Evolutionary conservation across 108 stramenopile genomes (phyloP).

Genomic region (Cyclotella choctawhatcheeana): DNA sequence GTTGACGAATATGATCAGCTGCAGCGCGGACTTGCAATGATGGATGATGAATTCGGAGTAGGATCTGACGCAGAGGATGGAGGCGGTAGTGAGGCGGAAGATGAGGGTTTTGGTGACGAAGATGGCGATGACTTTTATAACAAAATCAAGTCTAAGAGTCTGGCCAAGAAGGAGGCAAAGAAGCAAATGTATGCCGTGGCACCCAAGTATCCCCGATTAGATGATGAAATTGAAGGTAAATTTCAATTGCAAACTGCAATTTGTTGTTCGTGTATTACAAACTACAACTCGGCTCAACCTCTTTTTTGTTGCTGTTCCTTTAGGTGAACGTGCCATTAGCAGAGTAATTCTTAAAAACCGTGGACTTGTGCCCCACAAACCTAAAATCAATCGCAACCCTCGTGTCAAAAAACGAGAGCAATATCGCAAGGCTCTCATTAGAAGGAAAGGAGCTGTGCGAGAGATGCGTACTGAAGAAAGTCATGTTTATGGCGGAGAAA

Average conservation of each 20-base stretch:
- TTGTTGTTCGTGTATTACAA: too few relatives aligned
- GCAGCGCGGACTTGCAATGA: slow-evolving; percentile 72
- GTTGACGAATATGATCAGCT: slow-evolving; percentile 66
- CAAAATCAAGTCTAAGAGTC: slow-evolving; percentile 56
- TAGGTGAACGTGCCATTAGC: slow-evolving; percentile 87
- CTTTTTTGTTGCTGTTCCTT: background rate
- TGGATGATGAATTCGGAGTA: slow-evolving; percentile 80
- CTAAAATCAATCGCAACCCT: slow-evolving; percentile 96
- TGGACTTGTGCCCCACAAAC: slow-evolving; percentile 96
- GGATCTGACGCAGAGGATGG: slow-evolving; percentile 52
- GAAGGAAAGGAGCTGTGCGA: slow-evolving; percentile 95
- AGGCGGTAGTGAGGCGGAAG: slow-evolving; percentile 50
- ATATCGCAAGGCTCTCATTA: slow-evolving; percentile 93
- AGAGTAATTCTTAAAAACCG: slow-evolving; percentile 91
- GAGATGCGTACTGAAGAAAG: slow-evolving; percentile 85
- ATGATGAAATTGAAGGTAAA: slow-evolving; percentile 69
- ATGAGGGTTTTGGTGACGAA: slow-evolving; percentile 54
- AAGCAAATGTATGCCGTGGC: slow-evolving; percentile 75
- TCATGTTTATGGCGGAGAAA: slow-evolving; percentile 90
- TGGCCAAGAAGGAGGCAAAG: slow-evolving; percentile 67
- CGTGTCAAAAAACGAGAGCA: slow-evolving; percentile 97
- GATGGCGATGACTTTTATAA: slow-evolving; percentile 70
- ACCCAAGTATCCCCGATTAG: slow-evolving; percentile 82
- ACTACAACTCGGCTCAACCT: background rate
- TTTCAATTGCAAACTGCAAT: too few relatives aligned